Conservation (phyloP, 2,329 filamentous ascomycete species). For the Chrysosporium keratinophilum region DNA sequence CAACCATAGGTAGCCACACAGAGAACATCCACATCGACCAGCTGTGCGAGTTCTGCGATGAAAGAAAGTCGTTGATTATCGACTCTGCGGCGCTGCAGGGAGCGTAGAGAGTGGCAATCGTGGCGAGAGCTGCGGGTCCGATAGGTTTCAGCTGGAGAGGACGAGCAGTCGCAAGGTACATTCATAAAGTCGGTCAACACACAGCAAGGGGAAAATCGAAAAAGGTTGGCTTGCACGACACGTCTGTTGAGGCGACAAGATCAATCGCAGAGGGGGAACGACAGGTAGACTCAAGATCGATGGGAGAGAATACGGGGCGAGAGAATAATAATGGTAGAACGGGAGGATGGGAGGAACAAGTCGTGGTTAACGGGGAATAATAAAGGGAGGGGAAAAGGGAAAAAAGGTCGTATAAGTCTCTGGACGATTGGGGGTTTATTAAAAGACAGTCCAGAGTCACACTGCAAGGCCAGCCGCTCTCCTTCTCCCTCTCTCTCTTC, state of each 20-base stretch:
- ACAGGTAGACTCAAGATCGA: conserved; percentile 11
- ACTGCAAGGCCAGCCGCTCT: background rate
- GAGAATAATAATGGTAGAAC: conserved; percentile 3
- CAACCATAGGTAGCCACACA: conserved; percentile 21
- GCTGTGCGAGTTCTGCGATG: background rate
- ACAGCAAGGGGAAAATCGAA: background rate
- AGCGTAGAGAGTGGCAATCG: conserved; percentile 13
- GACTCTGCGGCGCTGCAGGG: background rate
- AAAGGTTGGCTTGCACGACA: background rate
- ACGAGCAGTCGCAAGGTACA: conserved; percentile 13
- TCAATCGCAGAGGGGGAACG: background rate
- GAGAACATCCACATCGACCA: conserved; percentile 14
- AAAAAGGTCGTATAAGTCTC: background rate
- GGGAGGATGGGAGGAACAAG: conserved; percentile 8
- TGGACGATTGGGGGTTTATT: background rate
- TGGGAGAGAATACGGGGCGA: conserved; percentile 9
- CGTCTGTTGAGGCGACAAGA: background rate
- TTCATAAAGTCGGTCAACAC: conserved; percentile 4
- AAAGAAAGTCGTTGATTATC: conserved; percentile 3
- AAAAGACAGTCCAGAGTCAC: background rate
- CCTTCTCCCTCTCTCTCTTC: background rate
- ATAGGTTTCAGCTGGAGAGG: conserved; percentile 15
- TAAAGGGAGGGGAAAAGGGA: conserved; percentile 6
- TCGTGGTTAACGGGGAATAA: background rate
- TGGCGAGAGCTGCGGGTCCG: conserved; percentile 14